Evolutionary conservation across 306 rosid genomes (phyloP).

Genomic region (Begonia loranthoides): DNA sequence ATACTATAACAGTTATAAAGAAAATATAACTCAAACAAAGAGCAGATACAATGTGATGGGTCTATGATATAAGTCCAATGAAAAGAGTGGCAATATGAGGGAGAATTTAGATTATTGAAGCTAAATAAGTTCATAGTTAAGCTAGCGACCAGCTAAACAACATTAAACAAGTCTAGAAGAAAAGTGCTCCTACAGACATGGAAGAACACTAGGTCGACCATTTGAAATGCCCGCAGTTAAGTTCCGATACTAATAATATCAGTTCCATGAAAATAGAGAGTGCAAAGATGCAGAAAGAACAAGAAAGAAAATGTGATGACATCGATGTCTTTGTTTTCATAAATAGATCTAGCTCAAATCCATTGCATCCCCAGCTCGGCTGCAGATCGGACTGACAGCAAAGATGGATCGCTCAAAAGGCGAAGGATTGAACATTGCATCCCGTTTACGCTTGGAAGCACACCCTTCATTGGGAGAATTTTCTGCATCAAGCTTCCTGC

Average conservation of each 20-base stretch:
- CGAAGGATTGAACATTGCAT: constrained; percentile 65
- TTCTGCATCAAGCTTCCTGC: constrained; percentile 72
- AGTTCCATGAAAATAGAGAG: constrained; percentile 21
- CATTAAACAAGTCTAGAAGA: constrained; percentile 36
- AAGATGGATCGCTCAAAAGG: constrained; percentile 82
- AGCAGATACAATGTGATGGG: too few species aligned
- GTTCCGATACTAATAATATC: constrained; percentile 35
- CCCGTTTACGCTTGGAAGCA: constrained; percentile 69
- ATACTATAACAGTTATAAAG: too few species aligned
- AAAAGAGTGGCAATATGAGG: too few species aligned
- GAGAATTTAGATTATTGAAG: constrained; percentile 13
- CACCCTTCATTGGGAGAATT: constrained; percentile 35
- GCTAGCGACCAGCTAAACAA: constrained; percentile 16
- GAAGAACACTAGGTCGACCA: constrained; percentile 43
- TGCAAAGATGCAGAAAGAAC: constrained; percentile 20
- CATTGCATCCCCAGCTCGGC: constrained; percentile 90
- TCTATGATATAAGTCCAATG: too few species aligned
- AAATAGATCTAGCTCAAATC: constrained; percentile 56
- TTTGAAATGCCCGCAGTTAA: constrained; percentile 31
- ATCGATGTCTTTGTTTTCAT: constrained; percentile 23
- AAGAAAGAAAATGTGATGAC: constrained; percentile 22
- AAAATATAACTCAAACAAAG: too few species aligned
- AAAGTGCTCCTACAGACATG: constrained; percentile 47
- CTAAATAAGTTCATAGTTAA: not conserved
- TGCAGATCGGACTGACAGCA: constrained; percentile 67